Conservation (phyloP, 208 protist genomes). For the Crithidia thermophila region DNA sequence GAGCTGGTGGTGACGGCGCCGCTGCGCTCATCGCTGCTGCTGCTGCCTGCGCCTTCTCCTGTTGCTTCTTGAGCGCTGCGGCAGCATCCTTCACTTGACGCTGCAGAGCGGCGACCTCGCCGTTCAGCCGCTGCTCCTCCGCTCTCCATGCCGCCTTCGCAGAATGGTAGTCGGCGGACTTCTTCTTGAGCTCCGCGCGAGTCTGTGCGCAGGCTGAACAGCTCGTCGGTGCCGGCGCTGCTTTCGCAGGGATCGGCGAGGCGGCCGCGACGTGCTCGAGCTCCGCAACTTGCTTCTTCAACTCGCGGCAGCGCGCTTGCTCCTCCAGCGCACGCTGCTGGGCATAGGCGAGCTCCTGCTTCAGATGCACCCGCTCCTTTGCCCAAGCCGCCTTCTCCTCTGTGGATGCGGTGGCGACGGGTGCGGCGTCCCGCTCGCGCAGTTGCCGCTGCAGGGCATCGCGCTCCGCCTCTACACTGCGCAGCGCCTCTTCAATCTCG, state of each 20-base stretch:
- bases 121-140: conserved; percentile 27
- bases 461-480: conserved; percentile 36
- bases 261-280: conserved; percentile 31
- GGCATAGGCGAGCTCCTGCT: conserved; percentile 42
- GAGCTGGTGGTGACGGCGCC: too few relatives aligned
- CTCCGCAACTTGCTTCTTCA: conserved; percentile 30
- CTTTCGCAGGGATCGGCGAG: conserved; percentile 7
- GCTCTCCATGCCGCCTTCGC: conserved; percentile 20
- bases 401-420: not conserved
- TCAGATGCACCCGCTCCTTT: conserved; percentile 42
- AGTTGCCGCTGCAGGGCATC: conserved; percentile 41
- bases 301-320: conserved; percentile 26
- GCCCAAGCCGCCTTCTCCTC: conserved; percentile 23
- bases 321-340: conserved; percentile 40
- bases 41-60: not conserved
- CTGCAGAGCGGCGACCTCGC: conserved; percentile 25
- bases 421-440: conserved; percentile 12
- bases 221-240: not conserved
- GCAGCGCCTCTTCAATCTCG: conserved; percentile 34
- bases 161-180: conserved; percentile 6
- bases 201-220: conserved; percentile 8
- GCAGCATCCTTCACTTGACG: conserved; percentile 13
- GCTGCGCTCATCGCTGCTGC: not conserved
- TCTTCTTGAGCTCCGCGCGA: conserved; percentile 25
- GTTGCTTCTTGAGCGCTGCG: conserved; percentile 8